Conservation (phyloP, 2,329 filamentous ascomycete species). For the Tolypocladium cylindrosporum region DNA sequence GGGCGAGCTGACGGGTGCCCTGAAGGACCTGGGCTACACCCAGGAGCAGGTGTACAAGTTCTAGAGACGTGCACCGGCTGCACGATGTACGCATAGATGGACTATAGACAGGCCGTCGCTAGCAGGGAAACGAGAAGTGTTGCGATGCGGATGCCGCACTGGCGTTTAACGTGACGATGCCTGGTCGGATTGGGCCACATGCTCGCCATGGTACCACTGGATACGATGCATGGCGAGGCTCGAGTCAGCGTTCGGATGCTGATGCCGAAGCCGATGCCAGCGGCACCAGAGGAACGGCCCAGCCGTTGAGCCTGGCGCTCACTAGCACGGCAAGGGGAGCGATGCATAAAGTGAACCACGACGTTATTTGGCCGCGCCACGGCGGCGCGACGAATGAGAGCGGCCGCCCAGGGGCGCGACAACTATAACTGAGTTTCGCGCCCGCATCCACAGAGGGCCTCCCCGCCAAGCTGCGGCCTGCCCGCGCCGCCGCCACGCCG, state of each 20-base stretch:
- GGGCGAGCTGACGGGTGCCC: constrained; percentile 72
- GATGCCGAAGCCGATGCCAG: no score
- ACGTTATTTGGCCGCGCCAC: neutral
- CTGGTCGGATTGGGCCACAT: no score
- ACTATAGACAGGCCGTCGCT: neutral
- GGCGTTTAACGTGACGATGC: neutral
- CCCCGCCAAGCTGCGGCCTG: neutral
- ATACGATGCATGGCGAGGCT: neutral
- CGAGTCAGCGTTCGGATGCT: neutral
- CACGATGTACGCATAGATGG: neutral
- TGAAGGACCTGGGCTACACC: constrained; percentile 68
- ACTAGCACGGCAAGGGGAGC: no score
- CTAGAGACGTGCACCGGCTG: constrained; percentile 25
- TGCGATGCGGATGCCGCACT: neutral
- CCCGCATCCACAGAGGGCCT: no score
- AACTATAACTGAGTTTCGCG: no score
- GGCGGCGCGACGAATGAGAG: neutral
- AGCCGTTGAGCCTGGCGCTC: no score
- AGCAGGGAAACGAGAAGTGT: neutral
- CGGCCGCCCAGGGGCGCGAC: no score
- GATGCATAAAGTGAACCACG: neutral
- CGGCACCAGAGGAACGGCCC: no score
- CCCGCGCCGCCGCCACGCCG: neutral
- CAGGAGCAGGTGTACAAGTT: constrained; percentile 91
- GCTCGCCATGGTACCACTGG: neutral